Evolutionary conservation across 371 early-diverging fungal species (phyloP), one percentile per base, ranked within the genome.

Genomic region (Chytridium lagenaria): DNA sequence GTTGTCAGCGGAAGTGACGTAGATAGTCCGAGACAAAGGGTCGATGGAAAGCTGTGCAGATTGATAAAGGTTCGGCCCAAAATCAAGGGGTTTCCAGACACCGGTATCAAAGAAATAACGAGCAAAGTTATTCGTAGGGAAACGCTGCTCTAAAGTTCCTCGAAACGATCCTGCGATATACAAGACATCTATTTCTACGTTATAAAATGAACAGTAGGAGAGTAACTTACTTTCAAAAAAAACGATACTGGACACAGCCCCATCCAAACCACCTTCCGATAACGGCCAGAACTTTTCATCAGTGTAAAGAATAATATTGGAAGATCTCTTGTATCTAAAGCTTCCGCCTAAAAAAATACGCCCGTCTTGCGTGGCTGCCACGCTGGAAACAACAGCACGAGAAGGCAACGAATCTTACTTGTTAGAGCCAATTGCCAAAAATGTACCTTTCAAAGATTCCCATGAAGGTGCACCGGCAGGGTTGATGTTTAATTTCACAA

Each of bases 271-370:
- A 5, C 63, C 63, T 19, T 63, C 34, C 2, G 63, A 7, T 7
- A 63, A 19, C 12, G 63, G 38, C 5, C 2, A 31, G 33, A 63
- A 63, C 7, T 12, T 33, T 3, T 33, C 38, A 19, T 63, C 19
- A 19, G 5, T 16, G 38, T 19, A 63, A 10, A 7, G 7, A 30
- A 38, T 16, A 31, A 63, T 38, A 63, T 63, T 63, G 7, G 63
- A 36, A 7, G 63, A 31, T 5, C 22, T 33, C 22, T 31, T 31
- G 63, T 36, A 31, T 7, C 34, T 33, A 63, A 63, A 63, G 63
- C 31, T 63, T 33, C 63, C 63, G 7, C 63, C 63, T 30, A 63
- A 12, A 34, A 63, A 63, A 63, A 63, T 31, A 10, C 31, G 3
- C 36, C 63, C 63, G 23, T 63, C 34, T 22, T 15, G 3, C 7